A percentile compares a stretch with the other conserved stretches of the same genome.
phyloP scores from a whole-genome alignment of 1,284 basidiomycete species.

The Boletus smithii region DNA sequence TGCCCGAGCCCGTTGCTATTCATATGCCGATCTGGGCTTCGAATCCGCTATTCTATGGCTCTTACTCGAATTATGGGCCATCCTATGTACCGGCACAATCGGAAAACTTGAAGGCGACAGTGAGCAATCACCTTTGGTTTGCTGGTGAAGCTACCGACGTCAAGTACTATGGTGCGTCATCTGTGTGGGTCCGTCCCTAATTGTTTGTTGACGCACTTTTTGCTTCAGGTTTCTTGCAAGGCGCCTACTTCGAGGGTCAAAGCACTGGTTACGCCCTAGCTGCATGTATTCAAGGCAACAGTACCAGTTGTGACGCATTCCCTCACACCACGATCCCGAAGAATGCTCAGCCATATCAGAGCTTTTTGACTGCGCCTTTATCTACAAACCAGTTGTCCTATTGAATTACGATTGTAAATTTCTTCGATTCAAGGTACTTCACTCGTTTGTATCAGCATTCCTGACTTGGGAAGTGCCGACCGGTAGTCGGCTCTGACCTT shows the following conservation, averaged over 20 bases:
- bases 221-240: constrained; percentile 42
- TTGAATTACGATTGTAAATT: neutral
- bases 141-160: constrained; percentile 62
- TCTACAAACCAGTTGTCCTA: neutral
- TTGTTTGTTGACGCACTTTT: neutral
- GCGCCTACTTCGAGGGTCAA: constrained; percentile 44
- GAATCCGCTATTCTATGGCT: constrained; percentile 59
- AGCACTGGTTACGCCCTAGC: constrained; percentile 36
- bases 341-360: constrained; percentile 27
- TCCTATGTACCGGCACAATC: constrained; percentile 53
- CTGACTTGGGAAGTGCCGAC: too few relatives aligned
- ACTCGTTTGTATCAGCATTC: too few relatives aligned
- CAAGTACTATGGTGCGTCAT: constrained; percentile 51
- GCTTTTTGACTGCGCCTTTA: constrained; percentile 11
- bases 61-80: constrained; percentile 69
- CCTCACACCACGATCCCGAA: constrained; percentile 26
- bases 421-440: neutral
- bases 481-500: too few relatives aligned
- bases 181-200: neutral
- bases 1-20: constrained; percentile 55
- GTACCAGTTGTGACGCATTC: constrained; percentile 33
- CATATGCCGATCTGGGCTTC: constrained; percentile 55
- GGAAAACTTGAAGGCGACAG: constrained; percentile 55
- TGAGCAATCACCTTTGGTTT: constrained; percentile 54
- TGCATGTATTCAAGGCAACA: constrained; percentile 29